phyloP scores from a whole-genome alignment of 306 rosid genomes.

The Rubus idaeus region DNA sequence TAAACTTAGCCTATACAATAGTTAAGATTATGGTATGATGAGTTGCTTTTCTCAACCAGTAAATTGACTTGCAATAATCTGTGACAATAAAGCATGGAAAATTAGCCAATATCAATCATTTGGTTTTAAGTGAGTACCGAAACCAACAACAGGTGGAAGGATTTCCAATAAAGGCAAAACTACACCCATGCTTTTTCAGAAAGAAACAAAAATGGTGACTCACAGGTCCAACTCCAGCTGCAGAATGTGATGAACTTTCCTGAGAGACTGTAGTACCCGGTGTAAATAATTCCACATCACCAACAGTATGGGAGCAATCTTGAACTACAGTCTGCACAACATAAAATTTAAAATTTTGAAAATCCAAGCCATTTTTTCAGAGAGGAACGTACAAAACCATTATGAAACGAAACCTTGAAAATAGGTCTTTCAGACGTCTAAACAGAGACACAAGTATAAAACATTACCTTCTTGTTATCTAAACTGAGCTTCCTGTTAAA shows the following conservation, averaged over 20 bases:
- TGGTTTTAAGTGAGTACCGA: not conserved
- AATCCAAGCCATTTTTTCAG: not conserved
- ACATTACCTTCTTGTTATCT: constrained; percentile 52
- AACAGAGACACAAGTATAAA: constrained; percentile 15
- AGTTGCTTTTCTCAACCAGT: not conserved
- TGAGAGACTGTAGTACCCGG: not conserved
- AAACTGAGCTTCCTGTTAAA: constrained; percentile 41
- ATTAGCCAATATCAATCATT: not conserved
- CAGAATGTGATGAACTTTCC: constrained; percentile 9
- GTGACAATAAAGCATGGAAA: not conserved
- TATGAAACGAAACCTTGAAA: not conserved
- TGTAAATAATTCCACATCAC: constrained; percentile 7
- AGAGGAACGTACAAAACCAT: not conserved
- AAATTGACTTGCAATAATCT: not conserved
- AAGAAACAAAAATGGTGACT: constrained; percentile 12
- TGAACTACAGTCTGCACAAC: constrained; percentile 27
- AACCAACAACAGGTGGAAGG: not conserved
- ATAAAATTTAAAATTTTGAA: not conserved
- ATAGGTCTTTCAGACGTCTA: not conserved
- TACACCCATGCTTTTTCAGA: not conserved
- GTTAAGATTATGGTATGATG: not conserved
- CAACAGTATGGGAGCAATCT: constrained; percentile 11
- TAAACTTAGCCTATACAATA: not conserved
- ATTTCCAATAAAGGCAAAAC: not conserved
- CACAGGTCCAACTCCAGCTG: constrained; percentile 21